These are phyloP conservation scores for Fusarium chuoi DNA, from an alignment of 2,329 filamentous ascomycete species.

Conservation along the genomic window DNA sequence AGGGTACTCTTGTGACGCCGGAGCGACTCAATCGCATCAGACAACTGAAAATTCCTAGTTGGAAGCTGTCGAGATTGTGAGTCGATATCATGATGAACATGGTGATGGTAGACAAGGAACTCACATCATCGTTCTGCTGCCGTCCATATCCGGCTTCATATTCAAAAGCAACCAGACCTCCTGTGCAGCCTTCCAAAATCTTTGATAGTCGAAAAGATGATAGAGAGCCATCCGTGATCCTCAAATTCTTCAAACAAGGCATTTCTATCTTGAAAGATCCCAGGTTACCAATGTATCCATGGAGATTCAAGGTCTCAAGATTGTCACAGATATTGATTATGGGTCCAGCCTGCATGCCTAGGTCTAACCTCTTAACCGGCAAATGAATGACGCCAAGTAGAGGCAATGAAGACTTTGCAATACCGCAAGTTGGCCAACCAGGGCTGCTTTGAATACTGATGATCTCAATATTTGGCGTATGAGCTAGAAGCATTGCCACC, in stretches of 20 bases:
- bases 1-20: background rate
- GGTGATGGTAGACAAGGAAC: fast-evolving
- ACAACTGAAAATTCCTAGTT: background rate
- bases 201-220: background rate
- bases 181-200: background rate
- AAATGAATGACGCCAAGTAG: background rate
- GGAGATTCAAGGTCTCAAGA: background rate
- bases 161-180: background rate
- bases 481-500: background rate
- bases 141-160: background rate
- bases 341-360: background rate
- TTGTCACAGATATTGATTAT: too few relatives aligned
- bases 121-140: background rate
- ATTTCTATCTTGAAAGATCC: fast-evolving
- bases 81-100: background rate
- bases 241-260: background rate
- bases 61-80: background rate
- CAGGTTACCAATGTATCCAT: background rate
- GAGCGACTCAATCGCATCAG: background rate
- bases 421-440: background rate
- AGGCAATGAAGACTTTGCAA: background rate
- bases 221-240: background rate
- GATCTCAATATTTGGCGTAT: background rate
- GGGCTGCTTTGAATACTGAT: background rate
- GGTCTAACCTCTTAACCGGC: background rate